These are phyloP conservation scores for Cryptosporidium viatorum DNA, from an alignment of 169 alveolate genomes.

Conservation along the genomic window DNA sequence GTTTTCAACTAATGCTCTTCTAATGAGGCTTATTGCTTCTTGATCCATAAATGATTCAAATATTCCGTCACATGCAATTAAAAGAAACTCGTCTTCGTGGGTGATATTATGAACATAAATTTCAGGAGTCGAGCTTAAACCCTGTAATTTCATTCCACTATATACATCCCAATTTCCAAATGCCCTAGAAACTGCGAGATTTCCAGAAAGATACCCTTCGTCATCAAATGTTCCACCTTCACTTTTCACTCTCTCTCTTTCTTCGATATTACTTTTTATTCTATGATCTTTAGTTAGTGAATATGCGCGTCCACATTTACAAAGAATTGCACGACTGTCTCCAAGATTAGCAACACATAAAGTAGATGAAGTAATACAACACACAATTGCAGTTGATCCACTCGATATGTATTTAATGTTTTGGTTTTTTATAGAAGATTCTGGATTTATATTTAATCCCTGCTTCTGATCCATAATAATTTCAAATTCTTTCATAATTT, in stretches of 20 bases:
- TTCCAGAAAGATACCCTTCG: slow-evolving; percentile 77
- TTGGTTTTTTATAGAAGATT: neutral
- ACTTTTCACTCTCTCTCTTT: slow-evolving; percentile 69
- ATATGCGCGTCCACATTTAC: slow-evolving; percentile 77
- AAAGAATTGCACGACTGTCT: slow-evolving; percentile 79
- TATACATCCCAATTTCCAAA: slow-evolving; percentile 77
- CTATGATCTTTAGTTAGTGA: slow-evolving; percentile 77
- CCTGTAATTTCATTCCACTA: slow-evolving; percentile 80
- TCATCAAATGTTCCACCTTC: slow-evolving; percentile 80
- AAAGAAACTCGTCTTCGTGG: slow-evolving; percentile 81
- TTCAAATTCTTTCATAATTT: neutral
- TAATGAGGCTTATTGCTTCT: slow-evolving; percentile 76
- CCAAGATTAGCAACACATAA: slow-evolving; percentile 78
- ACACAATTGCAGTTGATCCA: slow-evolving; percentile 79
- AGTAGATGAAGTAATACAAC: slow-evolving; percentile 58
- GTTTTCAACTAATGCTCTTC: slow-evolving; percentile 72
- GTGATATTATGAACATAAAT: slow-evolving; percentile 76
- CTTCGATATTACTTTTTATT: slow-evolving; percentile 74
- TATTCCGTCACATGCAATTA: slow-evolving; percentile 79
- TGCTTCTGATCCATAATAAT: neutral
- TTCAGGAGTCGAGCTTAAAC: slow-evolving; percentile 80
- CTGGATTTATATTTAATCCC: neutral
- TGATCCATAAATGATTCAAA: slow-evolving; percentile 77
- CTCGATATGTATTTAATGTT: slow-evolving; percentile 68
- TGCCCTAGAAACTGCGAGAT: slow-evolving; percentile 79